Conservation (phyloP, 139 green algal species). For the Chlorella sp. region DNA sequence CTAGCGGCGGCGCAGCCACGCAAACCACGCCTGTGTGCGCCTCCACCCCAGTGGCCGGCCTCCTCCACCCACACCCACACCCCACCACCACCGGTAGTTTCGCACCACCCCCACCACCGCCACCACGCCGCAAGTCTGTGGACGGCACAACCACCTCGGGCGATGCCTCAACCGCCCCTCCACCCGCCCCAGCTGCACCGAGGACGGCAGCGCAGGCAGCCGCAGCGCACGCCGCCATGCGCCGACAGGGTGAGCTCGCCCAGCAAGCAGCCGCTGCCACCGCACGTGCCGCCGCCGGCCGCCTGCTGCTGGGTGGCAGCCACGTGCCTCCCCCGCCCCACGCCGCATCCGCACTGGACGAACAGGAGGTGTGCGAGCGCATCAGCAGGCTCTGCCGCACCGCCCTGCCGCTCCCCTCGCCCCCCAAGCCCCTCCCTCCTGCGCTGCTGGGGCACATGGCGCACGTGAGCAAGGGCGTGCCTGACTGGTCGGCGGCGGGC, state of each 20-base stretch:
- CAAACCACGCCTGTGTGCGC: too few species aligned
- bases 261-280: not conserved
- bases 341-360: not conserved
- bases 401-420: too few species aligned
- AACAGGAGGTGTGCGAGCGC: not conserved
- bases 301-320: not conserved
- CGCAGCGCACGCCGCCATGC: not conserved
- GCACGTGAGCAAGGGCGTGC: too few species aligned
- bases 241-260: not conserved
- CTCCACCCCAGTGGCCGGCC: too few species aligned
- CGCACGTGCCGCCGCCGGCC: too few species aligned
- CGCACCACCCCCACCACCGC: not conserved
- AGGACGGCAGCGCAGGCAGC: not conserved
- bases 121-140: not conserved
- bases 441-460: too few species aligned
- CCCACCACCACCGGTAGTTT: not conserved
- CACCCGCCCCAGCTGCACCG: not conserved
- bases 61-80: too few species aligned
- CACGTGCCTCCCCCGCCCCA: not conserved
- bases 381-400: not conserved
- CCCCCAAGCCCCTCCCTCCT: too few species aligned
- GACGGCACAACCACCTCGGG: not conserved
- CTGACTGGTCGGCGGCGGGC: too few species aligned
- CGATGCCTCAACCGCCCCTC: not conserved
- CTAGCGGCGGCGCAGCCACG: too few species aligned